A percentile compares a stretch with the other conserved stretches of the same genome.
Conservation (phyloP, 768 basidiomycete genomes). For the Boletus reticulatus region DNA sequence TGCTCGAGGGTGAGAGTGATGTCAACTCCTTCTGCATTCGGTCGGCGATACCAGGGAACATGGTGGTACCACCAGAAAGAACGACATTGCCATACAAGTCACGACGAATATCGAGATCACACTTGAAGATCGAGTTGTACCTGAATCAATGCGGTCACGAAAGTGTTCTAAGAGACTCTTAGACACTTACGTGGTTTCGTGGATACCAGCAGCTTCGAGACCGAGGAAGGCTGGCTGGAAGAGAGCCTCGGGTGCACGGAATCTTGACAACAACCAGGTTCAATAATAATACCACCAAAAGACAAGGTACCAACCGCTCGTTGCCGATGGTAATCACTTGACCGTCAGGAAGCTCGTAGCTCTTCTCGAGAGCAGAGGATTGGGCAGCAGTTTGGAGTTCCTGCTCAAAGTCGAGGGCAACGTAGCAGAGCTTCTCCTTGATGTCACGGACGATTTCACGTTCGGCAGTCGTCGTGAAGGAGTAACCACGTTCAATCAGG, state of each 20-base stretch:
- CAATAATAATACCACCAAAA: neutral
- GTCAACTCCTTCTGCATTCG: slow-evolving; percentile 95
- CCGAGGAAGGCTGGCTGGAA: slow-evolving; percentile 60
- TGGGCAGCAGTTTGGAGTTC: slow-evolving; percentile 90
- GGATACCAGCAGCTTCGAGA: slow-evolving; percentile 84
- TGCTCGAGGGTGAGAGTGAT: slow-evolving; percentile 71
- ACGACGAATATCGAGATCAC: slow-evolving; percentile 65
- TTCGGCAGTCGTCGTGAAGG: slow-evolving; percentile 92
- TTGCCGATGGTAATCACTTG: slow-evolving; percentile 89
- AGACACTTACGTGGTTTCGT: slow-evolving; percentile 53
- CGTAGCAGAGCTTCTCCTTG: slow-evolving; percentile 92
- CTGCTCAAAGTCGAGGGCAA: slow-evolving; percentile 92
- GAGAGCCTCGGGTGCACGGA: slow-evolving; percentile 56
- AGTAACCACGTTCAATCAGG: slow-evolving; percentile 88
- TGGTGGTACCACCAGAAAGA: slow-evolving; percentile 81
- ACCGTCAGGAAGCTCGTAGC: slow-evolving; percentile 88
- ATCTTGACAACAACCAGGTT: slow-evolving; percentile 30
- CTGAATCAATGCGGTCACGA: slow-evolving; percentile 21
- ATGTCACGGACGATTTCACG: slow-evolving; percentile 95
- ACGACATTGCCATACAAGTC: slow-evolving; percentile 37
- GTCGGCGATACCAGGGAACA: slow-evolving; percentile 96
- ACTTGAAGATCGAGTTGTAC: slow-evolving; percentile 60
- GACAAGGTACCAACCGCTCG: slow-evolving; percentile 43
- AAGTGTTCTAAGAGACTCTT: neutral
- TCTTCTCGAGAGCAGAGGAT: slow-evolving; percentile 88